Conservation (phyloP, 2,329 filamentous ascomycete genomes). For the Aspergillus sclerotialis region DNA sequence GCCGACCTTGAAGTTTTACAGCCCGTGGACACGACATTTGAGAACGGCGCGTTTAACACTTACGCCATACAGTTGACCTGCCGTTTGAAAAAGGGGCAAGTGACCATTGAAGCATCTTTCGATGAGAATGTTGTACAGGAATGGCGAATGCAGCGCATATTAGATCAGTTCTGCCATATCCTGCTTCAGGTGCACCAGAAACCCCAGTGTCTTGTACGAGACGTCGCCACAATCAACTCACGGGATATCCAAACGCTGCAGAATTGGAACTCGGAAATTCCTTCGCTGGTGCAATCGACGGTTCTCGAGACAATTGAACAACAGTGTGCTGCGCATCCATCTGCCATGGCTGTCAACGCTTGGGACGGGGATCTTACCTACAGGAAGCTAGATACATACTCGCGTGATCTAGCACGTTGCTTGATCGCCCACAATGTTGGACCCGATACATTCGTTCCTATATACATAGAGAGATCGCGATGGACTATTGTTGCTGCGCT, state of each 20-base stretch:
- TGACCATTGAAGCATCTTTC: conserved; percentile 3
- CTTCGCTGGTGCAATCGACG: background rate
- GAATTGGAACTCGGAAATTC: conserved; percentile 3
- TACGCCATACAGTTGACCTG: conserved; percentile 5
- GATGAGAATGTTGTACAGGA: conserved; percentile 4
- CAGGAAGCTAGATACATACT: conserved; percentile 20
- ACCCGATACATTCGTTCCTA: conserved; percentile 13
- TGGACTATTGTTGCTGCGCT: conserved; percentile 11
- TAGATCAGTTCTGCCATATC: conserved; percentile 8
- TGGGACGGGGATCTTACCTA: conserved; percentile 23
- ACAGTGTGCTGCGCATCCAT: conserved; percentile 1
- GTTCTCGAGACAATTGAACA: conserved; percentile 1
- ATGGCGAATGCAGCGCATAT: conserved; percentile 6
- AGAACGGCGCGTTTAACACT: conserved; percentile 4
- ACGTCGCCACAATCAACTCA: conserved; percentile 1
- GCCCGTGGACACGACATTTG: background rate
- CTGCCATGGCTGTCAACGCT: conserved; percentile 14
- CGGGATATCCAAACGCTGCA: conserved; percentile 3
- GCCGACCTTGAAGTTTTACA: background rate
- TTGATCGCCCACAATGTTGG: conserved; percentile 22
- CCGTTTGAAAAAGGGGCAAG: background rate
- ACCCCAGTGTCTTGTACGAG: background rate
- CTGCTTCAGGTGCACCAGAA: conserved; percentile 15
- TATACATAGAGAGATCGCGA: conserved; percentile 18
- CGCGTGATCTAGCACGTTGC: conserved; percentile 15